phyloP scores from a whole-genome alignment of 345 rosid species.

The Moringa oleifera region DNA sequence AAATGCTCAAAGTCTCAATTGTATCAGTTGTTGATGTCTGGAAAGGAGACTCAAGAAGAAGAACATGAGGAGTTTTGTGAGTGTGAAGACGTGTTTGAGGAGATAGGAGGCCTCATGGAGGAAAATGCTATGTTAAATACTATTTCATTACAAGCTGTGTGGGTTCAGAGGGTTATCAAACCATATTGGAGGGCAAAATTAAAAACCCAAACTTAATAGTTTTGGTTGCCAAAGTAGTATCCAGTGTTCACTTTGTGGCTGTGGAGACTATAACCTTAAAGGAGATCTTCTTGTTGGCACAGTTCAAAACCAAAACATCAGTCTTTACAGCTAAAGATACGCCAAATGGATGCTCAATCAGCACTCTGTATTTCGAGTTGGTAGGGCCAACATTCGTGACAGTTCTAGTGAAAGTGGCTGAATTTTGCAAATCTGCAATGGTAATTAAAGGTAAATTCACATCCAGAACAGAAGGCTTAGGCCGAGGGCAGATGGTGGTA shows the following conservation, averaged over 20 bases:
- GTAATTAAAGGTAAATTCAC: slow-evolving; percentile 49
- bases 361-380: slow-evolving; percentile 20
- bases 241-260: slow-evolving; percentile 24
- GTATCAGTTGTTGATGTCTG: no score
- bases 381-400: slow-evolving; percentile 40
- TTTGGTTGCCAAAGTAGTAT: no score
- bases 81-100: no score
- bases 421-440: slow-evolving; percentile 18
- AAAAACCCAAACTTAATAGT: no score
- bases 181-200: no score
- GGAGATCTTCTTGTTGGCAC: slow-evolving; percentile 14
- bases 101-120: no score
- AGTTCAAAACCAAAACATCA: slow-evolving; percentile 17
- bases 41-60: no score
- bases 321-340: slow-evolving; percentile 23
- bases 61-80: no score
- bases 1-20: no score
- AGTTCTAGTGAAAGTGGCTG: slow-evolving; percentile 23
- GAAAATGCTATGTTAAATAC: no score
- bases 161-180: no score
- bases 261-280: slow-evolving; percentile 24
- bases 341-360: slow-evolving; percentile 32
- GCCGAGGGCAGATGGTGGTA: slow-evolving; percentile 17
- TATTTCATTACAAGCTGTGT: no score
- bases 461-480: slow-evolving; percentile 20